Conservation (phyloP, 108 stramenopile genomes). For the Ochromonas danica region DNA sequence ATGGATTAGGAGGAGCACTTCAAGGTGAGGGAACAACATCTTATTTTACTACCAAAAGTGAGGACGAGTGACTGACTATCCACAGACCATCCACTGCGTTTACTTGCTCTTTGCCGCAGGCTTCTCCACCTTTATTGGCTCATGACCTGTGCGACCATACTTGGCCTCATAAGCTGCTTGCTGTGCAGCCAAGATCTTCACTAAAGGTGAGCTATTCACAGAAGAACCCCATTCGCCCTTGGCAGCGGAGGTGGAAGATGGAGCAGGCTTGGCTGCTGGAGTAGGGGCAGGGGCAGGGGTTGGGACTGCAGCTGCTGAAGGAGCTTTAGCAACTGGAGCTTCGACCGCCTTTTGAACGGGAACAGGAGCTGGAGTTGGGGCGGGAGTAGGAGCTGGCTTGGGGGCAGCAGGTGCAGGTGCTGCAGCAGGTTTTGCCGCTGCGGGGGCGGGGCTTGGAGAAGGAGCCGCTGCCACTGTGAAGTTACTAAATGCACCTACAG, state of each 20-base stretch:
- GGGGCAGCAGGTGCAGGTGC: conserved; percentile 1
- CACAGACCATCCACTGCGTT: background rate
- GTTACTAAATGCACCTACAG: conserved; percentile 34
- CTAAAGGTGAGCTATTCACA: background rate
- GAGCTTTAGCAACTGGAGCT: background rate
- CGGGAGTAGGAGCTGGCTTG: background rate
- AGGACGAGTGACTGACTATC: background rate
- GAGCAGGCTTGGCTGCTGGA: background rate
- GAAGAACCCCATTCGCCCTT: background rate
- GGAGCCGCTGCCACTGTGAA: conserved; percentile 16
- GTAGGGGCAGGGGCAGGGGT: background rate
- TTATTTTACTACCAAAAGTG: background rate
- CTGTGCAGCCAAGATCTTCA: background rate
- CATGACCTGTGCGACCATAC: background rate
- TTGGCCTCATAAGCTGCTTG: background rate
- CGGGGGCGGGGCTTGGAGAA: conserved; percentile 34
- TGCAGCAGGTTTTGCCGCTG: background rate
- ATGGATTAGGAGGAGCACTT: background rate
- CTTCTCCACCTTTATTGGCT: background rate
- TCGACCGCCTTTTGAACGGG: background rate
- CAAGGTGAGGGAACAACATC: background rate
- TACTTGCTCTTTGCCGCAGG: background rate
- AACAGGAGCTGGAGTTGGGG: background rate
- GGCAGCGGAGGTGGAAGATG: background rate
- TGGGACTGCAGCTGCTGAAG: background rate